These are phyloP conservation scores for Phylloporus sp. DNA, from an alignment of 1,284 basidiomycete species.

Conservation along the genomic window DNA sequence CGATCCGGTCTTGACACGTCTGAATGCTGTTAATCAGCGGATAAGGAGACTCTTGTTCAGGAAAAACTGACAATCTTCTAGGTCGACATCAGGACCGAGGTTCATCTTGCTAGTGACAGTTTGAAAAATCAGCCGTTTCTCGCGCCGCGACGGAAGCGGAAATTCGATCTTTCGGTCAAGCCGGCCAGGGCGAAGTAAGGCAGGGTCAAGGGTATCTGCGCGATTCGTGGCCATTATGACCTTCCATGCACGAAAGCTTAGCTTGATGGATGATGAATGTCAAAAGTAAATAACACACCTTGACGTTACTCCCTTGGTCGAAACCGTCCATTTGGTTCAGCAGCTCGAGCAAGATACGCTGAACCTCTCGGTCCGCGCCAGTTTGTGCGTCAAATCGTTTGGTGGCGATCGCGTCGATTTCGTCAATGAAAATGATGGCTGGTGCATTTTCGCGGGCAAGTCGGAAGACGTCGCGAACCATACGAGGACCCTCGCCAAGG, in stretches of 20 bases:
- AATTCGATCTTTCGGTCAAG: slow-evolving; percentile 99
- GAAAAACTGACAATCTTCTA: slow-evolving; percentile 88
- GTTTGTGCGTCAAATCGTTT: slow-evolving; percentile 99
- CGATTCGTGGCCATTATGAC: slow-evolving; percentile 99
- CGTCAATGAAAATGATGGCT: slow-evolving; percentile 99
- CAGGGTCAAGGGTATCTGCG: slow-evolving; percentile 95
- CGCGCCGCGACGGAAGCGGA: slow-evolving; percentile 91
- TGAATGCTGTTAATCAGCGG: slow-evolving; percentile 37
- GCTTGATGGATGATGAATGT: background rate
- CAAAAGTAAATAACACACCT: slow-evolving; percentile 56
- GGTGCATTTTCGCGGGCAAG: slow-evolving; percentile 97
- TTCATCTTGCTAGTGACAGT: slow-evolving; percentile 99
- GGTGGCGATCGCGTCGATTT: slow-evolving; percentile 99
- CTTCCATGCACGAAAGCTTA: slow-evolving; percentile 43
- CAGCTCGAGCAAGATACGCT: slow-evolving; percentile 97
- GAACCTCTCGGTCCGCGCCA: slow-evolving; percentile 98
- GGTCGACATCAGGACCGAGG: slow-evolving; percentile 94
- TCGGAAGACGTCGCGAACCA: slow-evolving; percentile 99
- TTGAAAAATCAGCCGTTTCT: slow-evolving; percentile 98
- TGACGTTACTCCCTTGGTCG: slow-evolving; percentile 98
- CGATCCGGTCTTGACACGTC: slow-evolving; percentile 97
- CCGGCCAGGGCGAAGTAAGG: slow-evolving; percentile 95
- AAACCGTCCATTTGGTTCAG: slow-evolving; percentile 99
- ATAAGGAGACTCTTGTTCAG: background rate
- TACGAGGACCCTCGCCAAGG: slow-evolving; percentile 97